phyloP scores from a whole-genome alignment of 257 asterid species.

The Nicotiana tabacum region DNA sequence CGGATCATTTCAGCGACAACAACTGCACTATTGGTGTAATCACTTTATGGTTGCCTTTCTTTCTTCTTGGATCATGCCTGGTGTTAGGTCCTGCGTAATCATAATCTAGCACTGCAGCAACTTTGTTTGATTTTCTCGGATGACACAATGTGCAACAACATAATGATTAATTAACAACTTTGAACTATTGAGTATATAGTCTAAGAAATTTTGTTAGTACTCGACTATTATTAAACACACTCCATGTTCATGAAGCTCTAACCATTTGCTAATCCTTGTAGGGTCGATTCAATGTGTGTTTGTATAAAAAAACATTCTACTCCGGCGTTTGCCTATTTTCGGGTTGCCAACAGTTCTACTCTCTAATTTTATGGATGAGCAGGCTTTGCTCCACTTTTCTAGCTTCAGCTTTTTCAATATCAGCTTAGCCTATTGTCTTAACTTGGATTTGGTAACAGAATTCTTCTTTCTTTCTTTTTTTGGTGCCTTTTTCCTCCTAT shows the following conservation, averaged over 20 bases:
- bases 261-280: background rate
- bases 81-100: constrained; percentile 63
- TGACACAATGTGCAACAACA: background rate
- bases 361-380: background rate
- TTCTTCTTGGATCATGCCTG: constrained; percentile 73
- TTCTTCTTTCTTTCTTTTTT: background rate
- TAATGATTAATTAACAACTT: background rate
- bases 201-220: no score
- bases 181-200: background rate
- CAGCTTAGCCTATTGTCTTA: background rate
- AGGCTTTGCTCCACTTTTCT: background rate
- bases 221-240: no score
- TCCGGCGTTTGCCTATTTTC: no score
- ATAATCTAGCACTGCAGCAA: constrained; percentile 50
- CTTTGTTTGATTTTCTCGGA: constrained; percentile 24
- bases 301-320: background rate
- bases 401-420: background rate
- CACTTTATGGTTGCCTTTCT: constrained; percentile 10
- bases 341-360: background rate
- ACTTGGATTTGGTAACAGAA: background rate
- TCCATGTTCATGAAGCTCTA: no score
- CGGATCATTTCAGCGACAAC: no score
- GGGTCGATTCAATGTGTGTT: background rate
- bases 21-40: no score
- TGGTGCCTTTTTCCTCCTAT: background rate